Base-by-base conservation (phyloP, 305 asterid genomes). In the Ajuga reptans region DNA sequence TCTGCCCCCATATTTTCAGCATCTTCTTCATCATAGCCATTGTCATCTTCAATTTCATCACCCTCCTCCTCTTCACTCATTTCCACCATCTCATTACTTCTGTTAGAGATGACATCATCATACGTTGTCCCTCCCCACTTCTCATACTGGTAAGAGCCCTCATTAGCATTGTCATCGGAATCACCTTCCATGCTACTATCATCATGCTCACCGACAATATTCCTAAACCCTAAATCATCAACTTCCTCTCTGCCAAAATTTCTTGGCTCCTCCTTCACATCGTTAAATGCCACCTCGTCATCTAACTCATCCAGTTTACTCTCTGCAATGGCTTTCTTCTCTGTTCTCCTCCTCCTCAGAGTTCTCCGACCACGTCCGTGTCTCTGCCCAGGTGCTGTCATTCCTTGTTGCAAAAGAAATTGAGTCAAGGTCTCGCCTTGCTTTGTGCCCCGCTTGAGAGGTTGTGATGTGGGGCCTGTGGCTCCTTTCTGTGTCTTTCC, bases 331-430 rank as follows among this genome's bases (percentile, higher is more conserved):
- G 68, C 53, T 54, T 79, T 82, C 75, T 80, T 84, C 72, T 82
- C 92, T 1, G 66, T 64, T 77, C 95, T 91, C 78, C 96, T 86
- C 75, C 66, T 83, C 72, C 97, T 72, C 14, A 86, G 61, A 46
- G 97, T 93, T 76, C 99, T 82, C 8, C 80, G 90, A 53, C 99
- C 98, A 2, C 95, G 88, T 10, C 83, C 85, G 47, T 80, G 92
- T 72, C 67, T 86, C 80, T 90, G 97, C 51, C 86, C 95, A 12
- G 83, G 81, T 39, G 86, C 74, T 62, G 75, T 81, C 29, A 78
- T 82, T 36, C 88, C 84, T 54, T 84, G 92, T 75, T 85, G 86
- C 75, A 70, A 71, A 49, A 89, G 91, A 72, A 76, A 77, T 67
- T 89, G 86, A 42, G 82, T 75, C 79, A 90, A 75, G 3, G 84